A percentile compares a stretch with the other conserved stretches of the same genome.
phyloP scores from a whole-genome alignment of 2,329 filamentous ascomycete species.

The Alternaria postmessia region DNA sequence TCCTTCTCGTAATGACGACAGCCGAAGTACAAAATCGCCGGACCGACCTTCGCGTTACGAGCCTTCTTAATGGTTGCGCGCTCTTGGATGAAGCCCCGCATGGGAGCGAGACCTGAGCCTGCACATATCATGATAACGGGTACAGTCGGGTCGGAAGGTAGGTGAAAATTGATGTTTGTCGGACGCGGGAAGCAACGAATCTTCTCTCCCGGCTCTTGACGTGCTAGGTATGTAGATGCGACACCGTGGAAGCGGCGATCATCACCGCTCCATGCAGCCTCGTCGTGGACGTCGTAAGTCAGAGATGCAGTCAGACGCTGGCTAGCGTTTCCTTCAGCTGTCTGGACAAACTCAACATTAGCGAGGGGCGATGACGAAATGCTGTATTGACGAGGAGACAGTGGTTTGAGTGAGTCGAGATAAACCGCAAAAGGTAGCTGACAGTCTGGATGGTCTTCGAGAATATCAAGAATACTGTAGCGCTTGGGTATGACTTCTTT shows the following conservation, averaged over 20 bases:
- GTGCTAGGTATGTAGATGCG: slow-evolving; percentile 10
- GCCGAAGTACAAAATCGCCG: slow-evolving; percentile 68
- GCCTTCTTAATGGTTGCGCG: slow-evolving; percentile 33
- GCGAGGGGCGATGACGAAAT: slow-evolving; percentile 75
- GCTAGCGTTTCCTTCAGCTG: neutral
- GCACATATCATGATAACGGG: slow-evolving; percentile 59
- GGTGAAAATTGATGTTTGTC: slow-evolving; percentile 16
- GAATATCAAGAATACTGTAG: slow-evolving; percentile 11
- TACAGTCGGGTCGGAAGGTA: slow-evolving; percentile 41
- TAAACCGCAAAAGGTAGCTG: slow-evolving; percentile 6
- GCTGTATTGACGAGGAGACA: slow-evolving; percentile 15
- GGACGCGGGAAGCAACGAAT: slow-evolving; percentile 15
- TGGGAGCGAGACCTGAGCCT: slow-evolving; percentile 41
- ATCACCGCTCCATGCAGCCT: slow-evolving; percentile 12
- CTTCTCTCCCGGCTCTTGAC: slow-evolving; percentile 11
- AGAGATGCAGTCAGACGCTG: slow-evolving; percentile 10
- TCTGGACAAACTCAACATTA: slow-evolving; percentile 46
- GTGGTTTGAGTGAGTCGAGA: slow-evolving; percentile 12
- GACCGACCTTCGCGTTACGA: slow-evolving; percentile 56
- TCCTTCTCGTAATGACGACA: slow-evolving; percentile 64
- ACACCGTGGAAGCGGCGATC: slow-evolving; percentile 14
- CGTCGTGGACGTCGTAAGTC: slow-evolving; percentile 14
- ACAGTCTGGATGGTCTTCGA: slow-evolving; percentile 12
- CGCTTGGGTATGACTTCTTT: slow-evolving; percentile 9
- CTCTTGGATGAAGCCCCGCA: slow-evolving; percentile 46